Evolutionary conservation across 2,329 filamentous ascomycete genomes (phyloP).

Genomic region (Clonostachys rosea): DNA sequence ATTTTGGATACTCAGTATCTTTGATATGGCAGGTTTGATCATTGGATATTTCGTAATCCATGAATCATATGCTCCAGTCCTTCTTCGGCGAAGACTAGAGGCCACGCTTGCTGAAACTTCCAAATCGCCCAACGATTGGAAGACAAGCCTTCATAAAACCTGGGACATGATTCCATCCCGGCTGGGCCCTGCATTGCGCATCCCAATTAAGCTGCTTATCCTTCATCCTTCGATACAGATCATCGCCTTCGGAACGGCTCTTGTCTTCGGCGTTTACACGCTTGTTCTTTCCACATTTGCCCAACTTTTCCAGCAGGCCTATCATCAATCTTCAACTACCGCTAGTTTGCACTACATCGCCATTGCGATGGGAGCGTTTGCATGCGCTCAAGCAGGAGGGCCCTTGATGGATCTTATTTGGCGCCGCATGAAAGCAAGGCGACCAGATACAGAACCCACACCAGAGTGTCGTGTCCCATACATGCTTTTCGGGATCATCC

Average conservation of each 20-base stretch:
- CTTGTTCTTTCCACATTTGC: conserved; percentile 50
- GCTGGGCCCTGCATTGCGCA: not conserved
- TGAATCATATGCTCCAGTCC: conserved; percentile 59
- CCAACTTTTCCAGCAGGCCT: conserved; percentile 36
- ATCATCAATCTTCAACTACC: conserved; percentile 34
- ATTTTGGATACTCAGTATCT: conserved; percentile 61
- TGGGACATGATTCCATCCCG: not conserved
- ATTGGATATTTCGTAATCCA: conserved; percentile 43
- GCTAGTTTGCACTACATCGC: conserved; percentile 47
- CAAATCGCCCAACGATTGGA: conserved; percentile 1
- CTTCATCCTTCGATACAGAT: conserved; percentile 41
- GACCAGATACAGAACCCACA: conserved; percentile 6
- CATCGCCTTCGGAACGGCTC: conserved; percentile 35
- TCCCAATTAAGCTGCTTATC: conserved; percentile 25
- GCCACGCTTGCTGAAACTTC: not conserved
- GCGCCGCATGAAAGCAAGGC: conserved; percentile 5
- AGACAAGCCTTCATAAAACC: not conserved
- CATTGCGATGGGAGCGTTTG: conserved; percentile 34
- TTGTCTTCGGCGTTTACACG: conserved; percentile 45
- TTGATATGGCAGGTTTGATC: conserved; percentile 48
- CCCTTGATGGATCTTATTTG: conserved; percentile 31
- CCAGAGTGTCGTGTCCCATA: conserved; percentile 47
- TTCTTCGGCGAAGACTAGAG: conserved; percentile 31
- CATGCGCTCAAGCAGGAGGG: conserved; percentile 27
- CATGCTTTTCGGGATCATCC: conserved; percentile 45